Percentiles rank a stretch among this genome's conserved stretches.
Conservation (phyloP, 2,329 filamentous ascomycete genomes). For the Clonostachys solani region DNA sequence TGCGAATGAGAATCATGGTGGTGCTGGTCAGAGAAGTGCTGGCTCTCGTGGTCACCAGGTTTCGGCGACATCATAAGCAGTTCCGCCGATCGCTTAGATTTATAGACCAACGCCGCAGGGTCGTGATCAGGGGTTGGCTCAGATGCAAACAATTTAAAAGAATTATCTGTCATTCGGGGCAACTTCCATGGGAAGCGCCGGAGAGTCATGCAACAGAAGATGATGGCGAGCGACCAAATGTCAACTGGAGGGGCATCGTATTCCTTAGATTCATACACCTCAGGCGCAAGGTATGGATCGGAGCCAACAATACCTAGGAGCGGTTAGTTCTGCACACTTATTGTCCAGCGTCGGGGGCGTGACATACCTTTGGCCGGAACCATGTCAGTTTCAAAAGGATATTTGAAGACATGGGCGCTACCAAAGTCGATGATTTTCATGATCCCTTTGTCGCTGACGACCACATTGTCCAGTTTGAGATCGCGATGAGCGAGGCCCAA, state of each 20-base stretch:
- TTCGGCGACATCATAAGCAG: not conserved
- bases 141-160: slow-evolving; percentile 87
- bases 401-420: slow-evolving; percentile 93
- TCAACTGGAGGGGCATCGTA: slow-evolving; percentile 94
- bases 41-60: slow-evolving; percentile 20
- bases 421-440: slow-evolving; percentile 99
- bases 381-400: slow-evolving; percentile 81
- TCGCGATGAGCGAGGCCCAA: slow-evolving; percentile 95
- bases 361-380: slow-evolving; percentile 30
- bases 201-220: slow-evolving; percentile 98
- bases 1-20: slow-evolving; percentile 6
- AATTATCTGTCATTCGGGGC: slow-evolving; percentile 86
- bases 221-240: slow-evolving; percentile 97
- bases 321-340: not conserved
- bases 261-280: slow-evolving; percentile 89
- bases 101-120: slow-evolving; percentile 45
- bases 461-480: slow-evolving; percentile 95
- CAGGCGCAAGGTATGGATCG: slow-evolving; percentile 93
- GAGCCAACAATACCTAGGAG: slow-evolving; percentile 63
- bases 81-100: slow-evolving; percentile 15
- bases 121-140: slow-evolving; percentile 73
- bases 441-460: slow-evolving; percentile 92
- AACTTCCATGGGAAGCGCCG: slow-evolving; percentile 97
- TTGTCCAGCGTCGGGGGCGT: not conserved
- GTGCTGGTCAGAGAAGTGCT: slow-evolving; percentile 6